Percentiles rank a stretch among this genome's conserved stretches.
phyloP scores from a whole-genome alignment of 805 yeast genomes.

The Zygotorulaspora sp. region DNA sequence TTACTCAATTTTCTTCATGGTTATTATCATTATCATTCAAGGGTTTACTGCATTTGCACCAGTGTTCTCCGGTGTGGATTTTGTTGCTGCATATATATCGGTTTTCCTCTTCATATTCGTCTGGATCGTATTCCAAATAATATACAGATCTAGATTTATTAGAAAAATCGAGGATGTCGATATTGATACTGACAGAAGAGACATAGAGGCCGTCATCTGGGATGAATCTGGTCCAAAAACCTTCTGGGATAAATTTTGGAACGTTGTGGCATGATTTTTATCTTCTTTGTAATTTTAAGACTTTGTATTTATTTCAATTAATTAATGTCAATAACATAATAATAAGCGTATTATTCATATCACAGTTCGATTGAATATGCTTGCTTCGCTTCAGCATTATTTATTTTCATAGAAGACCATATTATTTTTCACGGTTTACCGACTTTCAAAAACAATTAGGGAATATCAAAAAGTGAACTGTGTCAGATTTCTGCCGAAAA shows the following conservation, averaged over 20 bases:
- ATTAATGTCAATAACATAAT: no score
- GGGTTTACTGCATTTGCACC: constrained; percentile 63
- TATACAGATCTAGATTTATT: constrained; percentile 45
- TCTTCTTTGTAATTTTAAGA: not conserved
- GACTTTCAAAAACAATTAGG: constrained; percentile 1
- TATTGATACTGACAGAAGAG: constrained; percentile 62
- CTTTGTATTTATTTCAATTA: not conserved
- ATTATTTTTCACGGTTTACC: constrained; percentile 2
- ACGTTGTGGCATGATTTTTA: constrained; percentile 33
- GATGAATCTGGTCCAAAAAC: constrained; percentile 48
- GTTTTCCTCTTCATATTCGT: constrained; percentile 52
- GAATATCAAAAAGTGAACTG: constrained; percentile 1
- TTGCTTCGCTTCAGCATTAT: no score
- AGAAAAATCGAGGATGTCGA: constrained; percentile 58
- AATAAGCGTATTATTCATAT: no score
- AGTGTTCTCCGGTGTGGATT: constrained; percentile 47
- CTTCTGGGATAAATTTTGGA: constrained; percentile 55
- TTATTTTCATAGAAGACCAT: no score
- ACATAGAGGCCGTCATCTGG: constrained; percentile 55
- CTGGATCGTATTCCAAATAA: constrained; percentile 53
- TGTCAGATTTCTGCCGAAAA: no score
- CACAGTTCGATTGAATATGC: no score
- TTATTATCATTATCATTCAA: constrained; percentile 60
- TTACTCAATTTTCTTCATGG: constrained; percentile 52
- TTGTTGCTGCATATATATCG: constrained; percentile 70